Percentiles rank a stretch among this genome's conserved stretches.
Evolutionary conservation across 179 eudicot species (phyloP).

Genomic region (Nepenthes alata): DNA sequence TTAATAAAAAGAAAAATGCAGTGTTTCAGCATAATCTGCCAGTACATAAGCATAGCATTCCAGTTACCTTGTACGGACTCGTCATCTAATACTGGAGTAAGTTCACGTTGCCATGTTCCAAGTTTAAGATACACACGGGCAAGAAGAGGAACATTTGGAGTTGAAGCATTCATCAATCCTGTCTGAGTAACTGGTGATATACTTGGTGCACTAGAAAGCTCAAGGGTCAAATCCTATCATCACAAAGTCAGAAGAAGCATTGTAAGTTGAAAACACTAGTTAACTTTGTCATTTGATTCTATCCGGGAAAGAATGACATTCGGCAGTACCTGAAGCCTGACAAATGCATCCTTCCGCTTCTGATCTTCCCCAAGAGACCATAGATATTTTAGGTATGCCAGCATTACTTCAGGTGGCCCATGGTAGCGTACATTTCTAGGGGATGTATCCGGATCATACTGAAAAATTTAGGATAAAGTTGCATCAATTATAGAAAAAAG

Average conservation of each 20-base stretch:
- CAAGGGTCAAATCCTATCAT: conserved; percentile 55
- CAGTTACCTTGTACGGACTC: conserved; percentile 58
- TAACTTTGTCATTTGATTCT: neutral
- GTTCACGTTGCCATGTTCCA: conserved; percentile 91
- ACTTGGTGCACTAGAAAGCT: conserved; percentile 44
- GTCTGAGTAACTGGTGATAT: conserved; percentile 30
- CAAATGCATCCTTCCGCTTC: conserved; percentile 82
- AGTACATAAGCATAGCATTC: neutral
- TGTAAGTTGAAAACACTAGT: neutral
- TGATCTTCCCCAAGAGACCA: conserved; percentile 97
- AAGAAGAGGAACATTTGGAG: conserved; percentile 39
- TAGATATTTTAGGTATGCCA: conserved; percentile 77
- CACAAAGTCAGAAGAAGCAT: conserved; percentile 1
- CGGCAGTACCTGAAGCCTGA: conserved; percentile 56
- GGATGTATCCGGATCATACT: conserved; percentile 90
- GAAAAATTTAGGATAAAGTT: conserved; percentile 12
- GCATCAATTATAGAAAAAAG: neutral
- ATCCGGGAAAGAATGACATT: neutral
- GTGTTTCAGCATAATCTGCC: neutral
- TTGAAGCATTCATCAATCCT: conserved; percentile 26
- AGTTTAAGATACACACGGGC: conserved; percentile 77
- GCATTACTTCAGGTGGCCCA: conserved; percentile 90
- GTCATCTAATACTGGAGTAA: conserved; percentile 74
- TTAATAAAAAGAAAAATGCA: neutral
- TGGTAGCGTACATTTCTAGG: conserved; percentile 52